phyloP scores from a whole-genome alignment of 1,139 yeast genomes.

The Suhomyces chickasaworum region DNA sequence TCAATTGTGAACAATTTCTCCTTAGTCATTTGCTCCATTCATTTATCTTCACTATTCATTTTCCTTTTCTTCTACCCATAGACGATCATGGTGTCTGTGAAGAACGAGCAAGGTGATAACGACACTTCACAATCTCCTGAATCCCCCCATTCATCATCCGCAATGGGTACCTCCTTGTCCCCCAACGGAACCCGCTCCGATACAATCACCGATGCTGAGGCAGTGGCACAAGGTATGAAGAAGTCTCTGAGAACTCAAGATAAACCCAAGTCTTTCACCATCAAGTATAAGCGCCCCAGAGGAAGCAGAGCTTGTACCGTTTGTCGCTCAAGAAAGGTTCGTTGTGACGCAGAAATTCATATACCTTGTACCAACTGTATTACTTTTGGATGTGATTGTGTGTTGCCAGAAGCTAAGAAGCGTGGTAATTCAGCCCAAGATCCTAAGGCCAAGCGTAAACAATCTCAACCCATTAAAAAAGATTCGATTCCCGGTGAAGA shows the following conservation, averaged over 20 bases:
- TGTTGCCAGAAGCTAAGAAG: conserved; percentile 59
- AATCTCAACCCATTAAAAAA: conserved; percentile 10
- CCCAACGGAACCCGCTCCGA: conserved; percentile 4
- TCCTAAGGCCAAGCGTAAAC: conserved; percentile 25
- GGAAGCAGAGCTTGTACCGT: conserved; percentile 57
- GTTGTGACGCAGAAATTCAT: conserved; percentile 67
- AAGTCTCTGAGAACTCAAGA: conserved; percentile 20
- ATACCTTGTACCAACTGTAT: conserved; percentile 78
- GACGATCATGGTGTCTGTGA: conserved; percentile 6
- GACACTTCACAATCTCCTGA: neutral
- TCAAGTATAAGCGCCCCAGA: conserved; percentile 52
- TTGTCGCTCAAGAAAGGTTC: conserved; percentile 72
- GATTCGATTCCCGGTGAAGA: conserved; percentile 6
- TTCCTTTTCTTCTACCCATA: neutral
- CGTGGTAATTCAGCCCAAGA: conserved; percentile 35
- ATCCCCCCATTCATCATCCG: neutral
- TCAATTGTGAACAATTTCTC: neutral
- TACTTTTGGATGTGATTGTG: conserved; percentile 75
- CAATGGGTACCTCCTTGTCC: neutral
- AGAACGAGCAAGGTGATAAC: neutral
- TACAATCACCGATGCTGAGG: conserved; percentile 11
- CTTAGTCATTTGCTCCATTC: neutral
- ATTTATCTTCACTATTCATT: neutral
- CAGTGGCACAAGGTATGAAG: conserved; percentile 11
- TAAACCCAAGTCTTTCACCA: conserved; percentile 52